Conservation (phyloP, 139 green algal genomes). For the Coccomyxa sp. region DNA sequence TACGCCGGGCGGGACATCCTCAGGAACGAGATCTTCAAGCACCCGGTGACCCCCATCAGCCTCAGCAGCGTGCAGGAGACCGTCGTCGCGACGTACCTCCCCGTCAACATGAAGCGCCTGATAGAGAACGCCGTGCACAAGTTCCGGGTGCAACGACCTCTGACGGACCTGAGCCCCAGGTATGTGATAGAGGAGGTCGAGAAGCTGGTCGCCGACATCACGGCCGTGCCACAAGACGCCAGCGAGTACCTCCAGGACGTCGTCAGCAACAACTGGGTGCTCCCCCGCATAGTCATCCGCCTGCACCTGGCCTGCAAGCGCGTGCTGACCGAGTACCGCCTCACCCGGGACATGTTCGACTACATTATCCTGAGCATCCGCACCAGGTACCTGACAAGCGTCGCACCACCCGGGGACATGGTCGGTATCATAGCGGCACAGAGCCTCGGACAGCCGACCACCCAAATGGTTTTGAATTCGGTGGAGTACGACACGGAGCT, state of each 20-base stretch:
- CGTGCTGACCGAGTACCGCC: neutral
- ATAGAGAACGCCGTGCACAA: neutral
- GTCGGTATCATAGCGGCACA: neutral
- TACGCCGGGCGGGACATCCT: neutral
- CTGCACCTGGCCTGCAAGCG: neutral
- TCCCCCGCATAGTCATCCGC: neutral
- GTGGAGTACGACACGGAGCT: neutral
- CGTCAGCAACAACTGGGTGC: neutral
- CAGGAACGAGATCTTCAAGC: neutral
- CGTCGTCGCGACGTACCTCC: neutral
- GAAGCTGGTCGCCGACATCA: neutral
- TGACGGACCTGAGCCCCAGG: neutral
- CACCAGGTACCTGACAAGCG: neutral
- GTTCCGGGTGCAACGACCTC: neutral
- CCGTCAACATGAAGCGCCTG: neutral
- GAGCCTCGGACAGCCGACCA: neutral
- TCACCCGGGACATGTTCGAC: neutral
- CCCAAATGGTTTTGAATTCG: neutral
- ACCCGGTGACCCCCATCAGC: neutral
- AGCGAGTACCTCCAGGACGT: neutral
- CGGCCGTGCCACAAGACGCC: neutral
- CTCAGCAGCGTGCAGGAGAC: neutral
- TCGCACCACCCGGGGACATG: neutral
- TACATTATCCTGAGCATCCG: neutral
- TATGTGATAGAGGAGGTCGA: conserved; percentile 1